Conservation (phyloP, 805 yeast genomes). For the Huiozyma sinensis region DNA sequence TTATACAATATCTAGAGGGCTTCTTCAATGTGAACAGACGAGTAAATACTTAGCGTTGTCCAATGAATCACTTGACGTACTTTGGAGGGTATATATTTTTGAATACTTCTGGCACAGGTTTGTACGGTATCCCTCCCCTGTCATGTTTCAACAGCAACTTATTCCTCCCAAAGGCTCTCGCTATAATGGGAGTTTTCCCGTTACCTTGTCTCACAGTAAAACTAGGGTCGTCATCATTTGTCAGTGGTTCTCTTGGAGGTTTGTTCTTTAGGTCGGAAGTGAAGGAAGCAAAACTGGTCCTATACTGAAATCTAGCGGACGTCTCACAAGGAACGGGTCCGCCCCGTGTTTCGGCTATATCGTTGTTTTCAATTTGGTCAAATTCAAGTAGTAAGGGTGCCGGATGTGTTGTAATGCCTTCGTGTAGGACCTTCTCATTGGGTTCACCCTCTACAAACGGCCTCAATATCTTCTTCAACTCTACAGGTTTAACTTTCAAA, state of each 20-base stretch:
- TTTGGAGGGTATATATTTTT: conserved; percentile 18
- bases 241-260: conserved; percentile 22
- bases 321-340: conserved; percentile 24
- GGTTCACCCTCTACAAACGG: conserved; percentile 29
- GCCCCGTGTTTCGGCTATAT: conserved; percentile 21
- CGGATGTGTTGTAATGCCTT: conserved; percentile 10
- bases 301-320: conserved; percentile 14
- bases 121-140: conserved; percentile 29
- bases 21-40: no score
- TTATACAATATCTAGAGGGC: no score
- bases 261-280: conserved; percentile 18
- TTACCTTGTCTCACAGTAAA: conserved; percentile 1
- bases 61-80: neutral
- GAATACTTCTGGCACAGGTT: conserved; percentile 23
- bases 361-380: conserved; percentile 12
- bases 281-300: conserved; percentile 19
- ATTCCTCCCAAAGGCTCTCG: conserved; percentile 27
- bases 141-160: conserved; percentile 22
- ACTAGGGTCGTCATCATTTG: conserved; percentile 1
- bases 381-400: conserved; percentile 4
- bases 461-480: conserved; percentile 23
- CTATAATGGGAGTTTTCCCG: conserved; percentile 17
- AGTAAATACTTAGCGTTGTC: no score
- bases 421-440: conserved; percentile 18
- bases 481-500: conserved; percentile 19